Evolutionary conservation across 805 yeast genomes (phyloP), one percentile per base, ranked within the genome.

Genomic region (Ogataea allantospora): DNA sequence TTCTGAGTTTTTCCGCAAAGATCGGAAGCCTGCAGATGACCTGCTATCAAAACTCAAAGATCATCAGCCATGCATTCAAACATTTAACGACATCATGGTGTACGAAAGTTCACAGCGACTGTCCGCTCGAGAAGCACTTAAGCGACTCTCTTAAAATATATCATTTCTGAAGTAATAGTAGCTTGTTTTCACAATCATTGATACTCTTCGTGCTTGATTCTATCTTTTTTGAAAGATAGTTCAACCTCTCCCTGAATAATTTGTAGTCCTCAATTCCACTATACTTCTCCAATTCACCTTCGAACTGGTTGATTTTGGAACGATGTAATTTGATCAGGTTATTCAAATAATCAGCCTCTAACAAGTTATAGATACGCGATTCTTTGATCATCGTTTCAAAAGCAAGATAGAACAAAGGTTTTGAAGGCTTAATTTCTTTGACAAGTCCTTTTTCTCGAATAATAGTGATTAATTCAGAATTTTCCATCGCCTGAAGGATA

Each of bases 371-470:
- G 6, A 84, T 62, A 12, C 70, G 68, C 11, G 65, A 52, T 55
- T 88, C 89, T 2, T 67, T 48, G 3, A 79, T 71, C 54, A 93
- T 67, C 42, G 74, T 73, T 40, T 68, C 53, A 63, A 91, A 93
- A 0, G 98, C 96, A 0, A 89, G 85, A 40, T 73, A 71, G 59
- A 69, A 88, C 15, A 93, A 65, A 2, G 99, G 98, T 51, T 88
- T 80, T 0, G 96, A 95, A 1, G 95, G 87, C 14, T 65, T 61
- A 13, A 93, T 75, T 6, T 73, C 72, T 30, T 69, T 65, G 14
- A 86, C 62, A 18, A 87, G 73, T 12, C 97, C 98, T 46, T 85
- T 82, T 27, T 81, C 84, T 43, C 88, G 73, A n/a, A 74, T 66
- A 38, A 88, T 73, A 1, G 82, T 63, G 27, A 93, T 73, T 51